A percentile compares a stretch with the other conserved stretches of the same genome.
phyloP scores from a whole-genome alignment of 441 rosid genomes.

The Pelargonium myrrhifolium region DNA sequence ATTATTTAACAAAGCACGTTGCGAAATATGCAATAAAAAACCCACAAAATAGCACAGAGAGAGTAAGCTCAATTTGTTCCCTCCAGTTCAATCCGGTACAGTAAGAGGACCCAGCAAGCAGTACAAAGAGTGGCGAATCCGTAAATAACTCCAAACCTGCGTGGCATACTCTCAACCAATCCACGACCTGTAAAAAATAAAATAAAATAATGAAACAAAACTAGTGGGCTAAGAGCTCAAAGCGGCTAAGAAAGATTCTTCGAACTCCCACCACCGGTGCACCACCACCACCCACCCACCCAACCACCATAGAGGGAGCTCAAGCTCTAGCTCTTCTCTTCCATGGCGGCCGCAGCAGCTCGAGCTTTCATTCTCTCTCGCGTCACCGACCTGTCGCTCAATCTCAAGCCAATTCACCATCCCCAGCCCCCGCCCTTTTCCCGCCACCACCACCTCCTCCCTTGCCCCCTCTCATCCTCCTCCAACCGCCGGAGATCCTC shows the following conservation, averaged over 20 bases:
- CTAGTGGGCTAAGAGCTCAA: not conserved
- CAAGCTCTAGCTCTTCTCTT: not conserved
- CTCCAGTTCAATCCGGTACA: not conserved
- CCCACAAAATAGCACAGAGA: too few relatives aligned
- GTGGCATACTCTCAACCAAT: not conserved
- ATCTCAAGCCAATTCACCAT: conserved; percentile 15
- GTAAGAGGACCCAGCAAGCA: too few relatives aligned
- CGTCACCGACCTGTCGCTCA: conserved; percentile 27
- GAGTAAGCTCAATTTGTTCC: too few relatives aligned
- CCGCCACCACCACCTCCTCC: conserved; percentile 22
- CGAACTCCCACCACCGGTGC: not conserved
- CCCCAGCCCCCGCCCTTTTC: conserved; percentile 19
- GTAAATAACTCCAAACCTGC: not conserved
- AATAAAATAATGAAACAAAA: not conserved
- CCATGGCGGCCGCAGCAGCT: conserved; percentile 70
- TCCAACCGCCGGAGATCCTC: not conserved
- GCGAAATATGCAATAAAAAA: too few relatives aligned
- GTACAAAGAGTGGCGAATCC: not conserved
- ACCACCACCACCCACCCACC: not conserved
- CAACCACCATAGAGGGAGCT: conserved; percentile 22
- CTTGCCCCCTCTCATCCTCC: conserved; percentile 16
- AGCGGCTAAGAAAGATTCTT: not conserved
- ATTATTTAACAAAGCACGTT: too few relatives aligned
- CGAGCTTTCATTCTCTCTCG: conserved; percentile 54
- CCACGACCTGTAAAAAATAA: not conserved